Evolutionary conservation across 2,329 filamentous ascomycete species (phyloP), one percentile per base, ranked within the genome.

Genomic region (Stachybotrys elegans): DNA sequence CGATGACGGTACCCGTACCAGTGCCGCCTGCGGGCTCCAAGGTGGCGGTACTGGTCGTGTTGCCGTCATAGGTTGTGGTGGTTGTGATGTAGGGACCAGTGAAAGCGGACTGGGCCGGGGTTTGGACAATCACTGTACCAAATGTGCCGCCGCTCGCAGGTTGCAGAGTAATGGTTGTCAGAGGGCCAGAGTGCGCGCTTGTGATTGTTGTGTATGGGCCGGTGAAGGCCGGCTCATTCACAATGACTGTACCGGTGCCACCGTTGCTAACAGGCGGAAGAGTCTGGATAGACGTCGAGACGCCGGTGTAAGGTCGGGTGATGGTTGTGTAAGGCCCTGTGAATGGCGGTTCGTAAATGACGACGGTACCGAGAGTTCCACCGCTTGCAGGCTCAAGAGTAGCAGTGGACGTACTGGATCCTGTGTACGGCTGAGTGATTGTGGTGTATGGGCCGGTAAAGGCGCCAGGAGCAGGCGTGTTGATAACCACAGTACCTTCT

Each of bases 51-150:
- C 22, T 25, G 16, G 22, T 40, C n/a, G 38, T 40, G 7, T 16
- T 4, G 11, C 5, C 35, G 7, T 12, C 22, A 11, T 21, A 38
- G 8, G n/a, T 14, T 21, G 9, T 7, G n/a, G 8, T 38, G 3
- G n/a, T 21, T 21, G 35, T 38, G 3, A 19, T 22, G 21, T 38
- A 38, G 4, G 44, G 25, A 40, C 40, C 40, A 20, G 40, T 42
- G 21, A 31, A 32, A 17, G n/a, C 14, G 12, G 39, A 14, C n/a
- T 14, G 13, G 29, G 22, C 6, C 21, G 40, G 42, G 20, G 22
- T 17, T 14, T 39, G 22, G 3, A 44, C 23, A 16, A 44, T 14
- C 20, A 39, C 37, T 23, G 37, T 39, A 16, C 37, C 37, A 22
- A 25, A 22, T 8, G 8, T 5, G 6, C 22, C 37, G 11, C 17